These are phyloP conservation scores for Yamadazyma kitorensis DNA, from an alignment of 805 yeast genomes.

Conservation along the genomic window DNA sequence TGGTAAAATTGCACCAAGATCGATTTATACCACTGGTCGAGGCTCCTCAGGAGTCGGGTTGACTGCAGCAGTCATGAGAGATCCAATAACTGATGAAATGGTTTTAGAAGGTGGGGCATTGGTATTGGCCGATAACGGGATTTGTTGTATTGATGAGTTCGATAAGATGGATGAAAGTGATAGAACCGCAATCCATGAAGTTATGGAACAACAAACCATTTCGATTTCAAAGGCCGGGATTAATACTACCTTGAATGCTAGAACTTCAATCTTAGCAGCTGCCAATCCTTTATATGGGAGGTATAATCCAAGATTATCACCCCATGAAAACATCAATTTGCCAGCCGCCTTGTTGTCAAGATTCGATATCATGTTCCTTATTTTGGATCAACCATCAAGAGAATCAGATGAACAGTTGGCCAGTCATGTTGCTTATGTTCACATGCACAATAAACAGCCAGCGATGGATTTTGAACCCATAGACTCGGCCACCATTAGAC, in stretches of 20 bases:
- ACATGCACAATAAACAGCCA: constrained; percentile 89
- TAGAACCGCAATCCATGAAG: constrained; percentile 97
- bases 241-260: constrained; percentile 91
- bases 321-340: constrained; percentile 90
- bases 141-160: constrained; percentile 98
- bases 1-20: constrained; percentile 90
- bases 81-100: constrained; percentile 99
- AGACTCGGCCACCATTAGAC: constrained; percentile 77
- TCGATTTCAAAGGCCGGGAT: constrained; percentile 98
- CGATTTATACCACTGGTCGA: constrained; percentile 96
- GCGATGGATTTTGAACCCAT: constrained; percentile 70
- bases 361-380: constrained; percentile 84
- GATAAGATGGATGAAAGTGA: constrained; percentile 98
- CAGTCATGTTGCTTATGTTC: constrained; percentile 91
- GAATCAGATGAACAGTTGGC: constrained; percentile 86
- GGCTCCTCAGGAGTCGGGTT: constrained; percentile 99
- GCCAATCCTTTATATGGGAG: constrained; percentile 98
- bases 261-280: constrained; percentile 94
- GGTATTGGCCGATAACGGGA: constrained; percentile 95
- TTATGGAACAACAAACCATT: constrained; percentile 98
- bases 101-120: constrained; percentile 97
- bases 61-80: constrained; percentile 98
- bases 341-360: constrained; percentile 96
- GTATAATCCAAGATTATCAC: constrained; percentile 85
- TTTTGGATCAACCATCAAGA: constrained; percentile 78